These are phyloP conservation scores for Aspergillus avenaceus DNA, from an alignment of 495 filamentous ascomycete species.

Conservation along the genomic window DNA sequence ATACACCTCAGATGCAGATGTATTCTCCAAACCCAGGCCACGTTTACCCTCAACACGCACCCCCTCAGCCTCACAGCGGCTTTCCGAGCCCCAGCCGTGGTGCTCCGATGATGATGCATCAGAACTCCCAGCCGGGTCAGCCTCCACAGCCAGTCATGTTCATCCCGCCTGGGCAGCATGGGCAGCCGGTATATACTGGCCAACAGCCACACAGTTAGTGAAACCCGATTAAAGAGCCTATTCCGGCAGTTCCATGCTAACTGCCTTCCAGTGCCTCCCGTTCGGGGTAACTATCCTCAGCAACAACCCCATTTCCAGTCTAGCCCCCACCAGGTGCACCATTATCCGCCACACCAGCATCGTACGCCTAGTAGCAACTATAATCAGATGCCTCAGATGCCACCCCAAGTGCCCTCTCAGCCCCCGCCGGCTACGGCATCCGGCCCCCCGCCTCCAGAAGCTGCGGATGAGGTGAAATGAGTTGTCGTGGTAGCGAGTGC, in stretches of 20 bases:
- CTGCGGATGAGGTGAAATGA: conserved; percentile 57
- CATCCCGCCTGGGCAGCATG: conserved; percentile 65
- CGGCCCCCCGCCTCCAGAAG: conserved; percentile 39
- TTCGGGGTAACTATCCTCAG: conserved; percentile 54
- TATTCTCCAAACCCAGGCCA: conserved; percentile 66
- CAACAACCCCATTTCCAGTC: conserved; percentile 58
- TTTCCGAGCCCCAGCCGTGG: conserved; percentile 79
- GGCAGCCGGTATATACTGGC: conserved; percentile 61
- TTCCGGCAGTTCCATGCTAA: conserved; percentile 17
- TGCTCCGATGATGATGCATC: conserved; percentile 81
- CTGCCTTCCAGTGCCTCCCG: conserved; percentile 50
- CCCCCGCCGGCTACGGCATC: conserved; percentile 33
- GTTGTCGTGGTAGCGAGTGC: conserved; percentile 4
- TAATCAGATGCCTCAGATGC: conserved; percentile 48
- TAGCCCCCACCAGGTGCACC: conserved; percentile 62
- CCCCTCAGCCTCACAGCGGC: conserved; percentile 65
- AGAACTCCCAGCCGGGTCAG: conserved; percentile 72
- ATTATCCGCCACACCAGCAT: conserved; percentile 58
- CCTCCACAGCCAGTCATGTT: conserved; percentile 54
- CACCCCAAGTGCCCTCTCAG: conserved; percentile 43
- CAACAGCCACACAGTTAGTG: conserved; percentile 68
- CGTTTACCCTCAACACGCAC: conserved; percentile 58
- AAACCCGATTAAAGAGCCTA: not conserved
- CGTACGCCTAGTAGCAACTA: conserved; percentile 57
- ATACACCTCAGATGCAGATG: conserved; percentile 67